Conservation (phyloP, 306 rosid species). For the Quercus ilex region DNA sequence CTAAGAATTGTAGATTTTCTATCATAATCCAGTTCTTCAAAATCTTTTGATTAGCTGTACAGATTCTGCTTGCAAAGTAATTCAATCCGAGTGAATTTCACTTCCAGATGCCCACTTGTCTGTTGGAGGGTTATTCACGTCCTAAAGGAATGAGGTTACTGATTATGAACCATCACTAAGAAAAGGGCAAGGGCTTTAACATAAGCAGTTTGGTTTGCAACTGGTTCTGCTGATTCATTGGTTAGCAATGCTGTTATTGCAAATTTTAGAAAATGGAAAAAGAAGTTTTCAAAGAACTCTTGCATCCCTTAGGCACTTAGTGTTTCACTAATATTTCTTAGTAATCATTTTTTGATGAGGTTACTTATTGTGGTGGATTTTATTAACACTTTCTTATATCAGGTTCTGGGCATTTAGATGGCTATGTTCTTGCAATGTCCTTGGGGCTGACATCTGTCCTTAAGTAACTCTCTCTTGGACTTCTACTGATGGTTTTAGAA, state of each 20-base stretch:
- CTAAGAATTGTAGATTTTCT: too few species aligned
- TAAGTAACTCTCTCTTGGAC: slow-evolving; percentile 58
- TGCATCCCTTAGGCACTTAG: not conserved
- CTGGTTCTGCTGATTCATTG: too few species aligned
- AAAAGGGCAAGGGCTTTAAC: not conserved
- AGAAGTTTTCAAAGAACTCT: not conserved
- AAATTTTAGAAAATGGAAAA: too few species aligned
- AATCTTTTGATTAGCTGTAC: too few species aligned
- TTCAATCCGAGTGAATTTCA: not conserved
- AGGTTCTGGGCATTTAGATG: slow-evolving; percentile 65
- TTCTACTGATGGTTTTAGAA: not conserved
- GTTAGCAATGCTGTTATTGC: not conserved
- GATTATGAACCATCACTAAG: not conserved
- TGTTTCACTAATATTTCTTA: not conserved
- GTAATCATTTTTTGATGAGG: slow-evolving; percentile 12
- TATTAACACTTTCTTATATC: slow-evolving; percentile 15
- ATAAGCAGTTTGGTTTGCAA: not conserved
- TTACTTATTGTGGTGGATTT: not conserved
- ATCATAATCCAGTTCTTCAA: too few species aligned
- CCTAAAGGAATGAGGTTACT: not conserved
- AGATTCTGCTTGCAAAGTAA: not conserved
- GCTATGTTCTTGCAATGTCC: slow-evolving; percentile 77
- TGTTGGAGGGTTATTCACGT: not conserved
- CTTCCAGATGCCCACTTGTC: not conserved
- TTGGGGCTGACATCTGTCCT: slow-evolving; percentile 80